A percentile compares a stretch with the other conserved stretches of the same genome.
Evolutionary conservation across 768 basidiomycete species (phyloP).

Genomic region (Mycena vulgaris): DNA sequence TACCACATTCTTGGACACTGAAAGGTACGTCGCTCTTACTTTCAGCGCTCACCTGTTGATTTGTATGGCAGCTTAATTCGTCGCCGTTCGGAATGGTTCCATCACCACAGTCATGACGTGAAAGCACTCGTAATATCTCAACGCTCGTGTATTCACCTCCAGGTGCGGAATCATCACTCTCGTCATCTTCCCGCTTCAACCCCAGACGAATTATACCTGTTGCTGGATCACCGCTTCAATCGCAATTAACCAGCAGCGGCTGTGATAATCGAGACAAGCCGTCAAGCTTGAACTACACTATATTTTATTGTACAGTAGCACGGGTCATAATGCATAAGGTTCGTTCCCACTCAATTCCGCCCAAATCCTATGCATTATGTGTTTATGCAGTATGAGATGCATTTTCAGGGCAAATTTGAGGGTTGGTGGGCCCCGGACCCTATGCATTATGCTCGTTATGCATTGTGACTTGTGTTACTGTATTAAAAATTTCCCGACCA

Average conservation of each 20-base stretch:
- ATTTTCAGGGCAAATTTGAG: too few species aligned
- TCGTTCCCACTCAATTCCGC: too few species aligned
- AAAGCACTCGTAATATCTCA: neutral
- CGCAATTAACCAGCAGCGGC: neutral
- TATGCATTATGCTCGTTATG: too few species aligned
- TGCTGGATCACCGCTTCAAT: neutral
- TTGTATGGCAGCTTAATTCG: neutral
- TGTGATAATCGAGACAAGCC: conserved; percentile 14
- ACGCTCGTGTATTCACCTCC: neutral
- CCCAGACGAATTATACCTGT: neutral
- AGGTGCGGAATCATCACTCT: neutral
- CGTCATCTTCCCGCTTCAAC: neutral
- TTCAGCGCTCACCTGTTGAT: neutral
- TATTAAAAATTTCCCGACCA: too few species aligned
- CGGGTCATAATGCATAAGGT: too few species aligned
- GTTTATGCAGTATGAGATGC: too few species aligned
- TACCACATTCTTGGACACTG: neutral
- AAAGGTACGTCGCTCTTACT: too few species aligned
- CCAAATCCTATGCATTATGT: too few species aligned
- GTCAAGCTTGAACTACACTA: too few species aligned
- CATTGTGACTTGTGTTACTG: neutral
- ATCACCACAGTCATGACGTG: conserved; percentile 12
- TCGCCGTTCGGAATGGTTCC: neutral
- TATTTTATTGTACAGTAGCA: too few species aligned
- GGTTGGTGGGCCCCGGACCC: too few species aligned